phyloP scores from a whole-genome alignment of 2,329 filamentous ascomycete genomes.

The Xylariaceae sp. region DNA sequence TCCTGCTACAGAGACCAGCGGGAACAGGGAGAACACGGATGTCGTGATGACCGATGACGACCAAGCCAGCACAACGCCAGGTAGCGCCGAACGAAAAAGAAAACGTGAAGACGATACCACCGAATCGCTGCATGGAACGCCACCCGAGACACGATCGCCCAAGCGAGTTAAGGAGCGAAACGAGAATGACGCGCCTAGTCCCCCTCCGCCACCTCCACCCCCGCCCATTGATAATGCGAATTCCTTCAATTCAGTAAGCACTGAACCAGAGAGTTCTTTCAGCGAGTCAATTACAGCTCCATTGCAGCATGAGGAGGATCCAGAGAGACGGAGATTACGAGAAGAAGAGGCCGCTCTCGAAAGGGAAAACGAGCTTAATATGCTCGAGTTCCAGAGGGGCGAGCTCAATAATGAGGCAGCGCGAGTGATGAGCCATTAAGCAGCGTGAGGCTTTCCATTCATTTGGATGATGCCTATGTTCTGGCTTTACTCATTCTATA shows the following conservation, averaged over 20 bases:
- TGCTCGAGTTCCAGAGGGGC: constrained; percentile 34
- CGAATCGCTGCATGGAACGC: constrained; percentile 43
- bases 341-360: constrained; percentile 36
- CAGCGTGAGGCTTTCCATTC: not conserved
- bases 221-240: constrained; percentile 41
- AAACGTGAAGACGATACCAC: constrained; percentile 50
- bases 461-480: not conserved
- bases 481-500: constrained; percentile 6
- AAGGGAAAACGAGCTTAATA: constrained; percentile 37
- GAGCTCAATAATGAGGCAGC: constrained; percentile 28
- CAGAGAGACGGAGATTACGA: constrained; percentile 37
- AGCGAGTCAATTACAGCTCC: constrained; percentile 48
- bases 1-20: constrained; percentile 20
- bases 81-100: constrained; percentile 55
- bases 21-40: constrained; percentile 31
- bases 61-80: constrained; percentile 39
- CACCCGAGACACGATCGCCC: constrained; percentile 51
- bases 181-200: constrained; percentile 35
- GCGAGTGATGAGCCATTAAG: constrained; percentile 30
- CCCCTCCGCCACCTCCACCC: constrained; percentile 43
- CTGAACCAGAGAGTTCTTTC: constrained; percentile 42
- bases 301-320: constrained; percentile 50
- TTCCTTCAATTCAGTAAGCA: constrained; percentile 33
- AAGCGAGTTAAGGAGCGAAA: constrained; percentile 50
- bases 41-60: constrained; percentile 40